Evolutionary conservation across 768 basidiomycete species (phyloP).

Genomic region (Xerocomellus chrysenteron): DNA sequence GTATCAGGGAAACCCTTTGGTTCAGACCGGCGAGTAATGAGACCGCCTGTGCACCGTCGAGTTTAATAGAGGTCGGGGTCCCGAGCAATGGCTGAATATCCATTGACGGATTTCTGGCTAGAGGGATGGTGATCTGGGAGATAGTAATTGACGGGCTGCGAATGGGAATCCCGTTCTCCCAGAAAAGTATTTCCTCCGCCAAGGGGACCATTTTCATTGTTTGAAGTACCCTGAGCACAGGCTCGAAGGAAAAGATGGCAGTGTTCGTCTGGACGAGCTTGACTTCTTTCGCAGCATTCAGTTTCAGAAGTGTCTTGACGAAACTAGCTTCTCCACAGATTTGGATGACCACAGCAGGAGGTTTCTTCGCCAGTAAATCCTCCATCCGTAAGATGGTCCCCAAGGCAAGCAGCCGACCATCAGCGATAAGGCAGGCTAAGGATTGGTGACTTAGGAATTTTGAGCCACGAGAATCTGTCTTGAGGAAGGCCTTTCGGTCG

Average conservation of each 20-base stretch:
- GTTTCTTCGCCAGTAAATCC: conserved; percentile 44
- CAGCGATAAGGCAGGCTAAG: conserved; percentile 49
- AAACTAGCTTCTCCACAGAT: conserved; percentile 44
- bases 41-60: conserved; percentile 50
- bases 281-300: conserved; percentile 38
- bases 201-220: conserved; percentile 45
- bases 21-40: conserved; percentile 53
- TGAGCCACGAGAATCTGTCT: conserved; percentile 33
- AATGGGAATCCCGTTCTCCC: conserved; percentile 37
- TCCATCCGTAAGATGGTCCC: conserved; percentile 56
- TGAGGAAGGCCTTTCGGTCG: conserved; percentile 39
- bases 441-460: conserved; percentile 55
- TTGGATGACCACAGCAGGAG: conserved; percentile 53
- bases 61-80: conserved; percentile 39
- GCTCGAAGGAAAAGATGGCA: conserved; percentile 61
- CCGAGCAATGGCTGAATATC: conserved; percentile 43
- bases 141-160: conserved; percentile 5
- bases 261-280: conserved; percentile 59
- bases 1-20: conserved; percentile 39
- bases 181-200: conserved; percentile 50
- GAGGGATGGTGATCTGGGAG: conserved; percentile 27
- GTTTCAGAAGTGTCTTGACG: conserved; percentile 37
- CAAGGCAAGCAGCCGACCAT: conserved; percentile 50
- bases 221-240: conserved; percentile 58
- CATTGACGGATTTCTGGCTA: conserved; percentile 33